Evolutionary conservation across 2,329 filamentous ascomycete species (phyloP), one percentile per base, ranked within the genome.

Genomic region (Claviceps citrina): DNA sequence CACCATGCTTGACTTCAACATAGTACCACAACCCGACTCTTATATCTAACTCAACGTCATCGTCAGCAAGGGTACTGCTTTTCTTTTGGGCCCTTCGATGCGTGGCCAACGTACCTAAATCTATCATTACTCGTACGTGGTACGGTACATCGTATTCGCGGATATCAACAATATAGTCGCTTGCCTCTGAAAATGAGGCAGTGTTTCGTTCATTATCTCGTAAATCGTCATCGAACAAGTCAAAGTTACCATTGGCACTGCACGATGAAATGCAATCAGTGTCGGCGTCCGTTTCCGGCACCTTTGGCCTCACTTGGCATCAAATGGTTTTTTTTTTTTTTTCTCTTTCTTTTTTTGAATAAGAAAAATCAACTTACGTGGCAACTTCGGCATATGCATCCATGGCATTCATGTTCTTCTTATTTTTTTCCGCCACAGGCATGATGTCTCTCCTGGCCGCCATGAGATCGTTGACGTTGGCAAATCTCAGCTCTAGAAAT

Each of bases 111-210:
- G 44, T 48, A 85, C 82, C 73, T 70, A 85, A 75, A 64, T 98
- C 91, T 65, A 98, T 98, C 63, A 93, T 84, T 65, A 98, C 89
- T 73, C 91, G 78, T 56, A 98, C 91, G 68, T 98, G 91, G 68
- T 98, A 98, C 48, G 91, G 93, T 54, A 98, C 93, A 63, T 98
- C 91, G 62, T 93, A 98, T 68, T 98, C 91, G 70, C 91, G 79
- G 59, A 98, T 93, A 72, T 98, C 93, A 65, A 95, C 75, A 71
- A 98, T 86, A 61, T 81, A 95, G 70, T 96, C 89, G 70, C 86
- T 94, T 43, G 89, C 86, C 61, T 96, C 87, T 51, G 79, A 70
- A 65, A 85, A 79, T 49, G 70, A 69, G 59, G 72, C 73, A 67
- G 80, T 86, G 65, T 71, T 68, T 72, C 80, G 78, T 78, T 72